These are phyloP conservation scores for Fusarium veterinarium DNA, from an alignment of 2,329 filamentous ascomycete genomes.

Conservation along the genomic window DNA sequence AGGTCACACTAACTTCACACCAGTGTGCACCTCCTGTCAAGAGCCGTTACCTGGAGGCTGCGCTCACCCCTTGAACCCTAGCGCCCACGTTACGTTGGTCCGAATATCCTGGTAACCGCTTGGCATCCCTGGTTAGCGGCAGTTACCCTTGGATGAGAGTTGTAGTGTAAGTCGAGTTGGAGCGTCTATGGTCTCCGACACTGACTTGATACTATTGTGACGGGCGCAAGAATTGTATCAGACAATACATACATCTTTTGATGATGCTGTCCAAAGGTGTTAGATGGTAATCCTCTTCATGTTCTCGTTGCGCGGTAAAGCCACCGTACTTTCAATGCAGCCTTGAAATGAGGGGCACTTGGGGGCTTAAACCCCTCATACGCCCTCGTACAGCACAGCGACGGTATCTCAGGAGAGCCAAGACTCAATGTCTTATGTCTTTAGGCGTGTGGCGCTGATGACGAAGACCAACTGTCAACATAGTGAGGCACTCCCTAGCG, in stretches of 20 bases:
- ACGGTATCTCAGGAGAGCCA: slow-evolving; percentile 31
- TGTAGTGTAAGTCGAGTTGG: slow-evolving; percentile 29
- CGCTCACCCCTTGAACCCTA: slow-evolving; percentile 23
- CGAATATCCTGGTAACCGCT: slow-evolving; percentile 36
- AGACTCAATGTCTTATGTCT: slow-evolving; percentile 27
- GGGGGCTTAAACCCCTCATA: slow-evolving; percentile 31
- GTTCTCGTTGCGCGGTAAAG: too few species aligned
- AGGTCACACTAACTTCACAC: slow-evolving; percentile 23
- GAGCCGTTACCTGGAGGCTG: slow-evolving; percentile 15
- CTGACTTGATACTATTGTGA: not conserved
- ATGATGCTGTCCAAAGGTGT: not conserved
- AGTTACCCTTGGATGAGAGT: slow-evolving; percentile 27
- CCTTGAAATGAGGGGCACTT: slow-evolving; percentile 29
- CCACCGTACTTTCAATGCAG: not conserved
- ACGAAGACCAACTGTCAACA: slow-evolving; percentile 14
- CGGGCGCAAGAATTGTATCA: not conserved
- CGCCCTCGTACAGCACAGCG: slow-evolving; percentile 21
- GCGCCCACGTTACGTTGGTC: slow-evolving; percentile 43
- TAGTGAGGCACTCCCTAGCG: slow-evolving; percentile 5
- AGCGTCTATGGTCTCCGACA: slow-evolving; percentile 7
- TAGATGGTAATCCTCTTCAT: not conserved
- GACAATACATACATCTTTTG: not conserved
- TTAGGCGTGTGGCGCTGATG: slow-evolving; percentile 25
- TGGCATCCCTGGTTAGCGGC: slow-evolving; percentile 30
- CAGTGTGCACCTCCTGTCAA: not conserved